phyloP scores from a whole-genome alignment of 345 rosid genomes.

The Salix dunnii region DNA sequence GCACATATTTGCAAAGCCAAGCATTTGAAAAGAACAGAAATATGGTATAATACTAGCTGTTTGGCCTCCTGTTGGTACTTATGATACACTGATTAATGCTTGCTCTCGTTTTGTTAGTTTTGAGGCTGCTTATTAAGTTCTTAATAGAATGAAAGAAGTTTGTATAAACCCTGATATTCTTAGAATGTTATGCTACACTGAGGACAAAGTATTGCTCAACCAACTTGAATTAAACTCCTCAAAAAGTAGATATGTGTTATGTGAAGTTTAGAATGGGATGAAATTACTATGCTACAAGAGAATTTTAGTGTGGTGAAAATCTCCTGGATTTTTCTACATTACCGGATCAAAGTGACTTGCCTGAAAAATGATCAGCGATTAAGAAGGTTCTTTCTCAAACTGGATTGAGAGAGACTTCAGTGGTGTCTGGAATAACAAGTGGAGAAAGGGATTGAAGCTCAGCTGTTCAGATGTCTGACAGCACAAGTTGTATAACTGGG shows the following conservation, averaged over 20 bases:
- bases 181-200: not conserved
- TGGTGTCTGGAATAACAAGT: not conserved
- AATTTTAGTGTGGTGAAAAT: too few relatives aligned
- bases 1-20: slow-evolving; percentile 53
- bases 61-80: too few relatives aligned
- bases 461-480: not conserved
- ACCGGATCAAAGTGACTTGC: too few relatives aligned
- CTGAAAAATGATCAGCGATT: too few relatives aligned
- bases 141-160: slow-evolving; percentile 62
- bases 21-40: slow-evolving; percentile 60
- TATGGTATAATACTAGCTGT: too few relatives aligned
- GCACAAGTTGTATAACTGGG: not conserved
- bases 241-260: too few relatives aligned
- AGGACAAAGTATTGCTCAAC: not conserved
- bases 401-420: too few relatives aligned
- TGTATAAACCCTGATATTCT: slow-evolving; percentile 58
- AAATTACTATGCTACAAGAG: not conserved
- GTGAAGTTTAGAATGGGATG: not conserved
- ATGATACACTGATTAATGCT: too few relatives aligned
- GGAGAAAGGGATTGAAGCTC: not conserved
- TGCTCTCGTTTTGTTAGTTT: too few relatives aligned
- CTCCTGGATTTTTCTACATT: too few relatives aligned
- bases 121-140: slow-evolving; percentile 55
- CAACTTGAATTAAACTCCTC: too few relatives aligned
- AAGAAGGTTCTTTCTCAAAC: too few relatives aligned